Evolutionary conservation across 768 basidiomycete genomes (phyloP), one percentile per base, ranked within the genome.

Genomic region (Amanita inopinata): DNA sequence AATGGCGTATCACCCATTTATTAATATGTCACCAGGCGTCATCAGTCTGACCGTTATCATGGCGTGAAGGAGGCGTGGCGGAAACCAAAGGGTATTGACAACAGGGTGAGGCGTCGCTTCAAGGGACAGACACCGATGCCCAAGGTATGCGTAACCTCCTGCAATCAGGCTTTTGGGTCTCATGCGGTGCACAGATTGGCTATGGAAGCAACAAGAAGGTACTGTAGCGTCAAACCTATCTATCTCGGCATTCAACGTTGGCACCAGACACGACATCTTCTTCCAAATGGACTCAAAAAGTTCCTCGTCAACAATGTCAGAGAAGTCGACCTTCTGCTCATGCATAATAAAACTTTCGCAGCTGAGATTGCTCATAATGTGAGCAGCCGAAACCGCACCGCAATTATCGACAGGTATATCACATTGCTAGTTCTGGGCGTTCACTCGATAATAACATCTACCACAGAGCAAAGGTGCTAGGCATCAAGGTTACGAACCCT

Each of bases 41-140:
- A 98, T 68, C 94, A 98, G 69, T 94, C 91, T 38, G 94, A 98
- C 71, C 86, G 94, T 61, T 98, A 96, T 74, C 79, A 88, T 64
- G 70, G 84, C 53, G 92, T 98, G 54, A 94, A 94, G 77, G 92
- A 96, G 73, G 74, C 88, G 74, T 99, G 96, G 96, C 78, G 96
- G 65, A 99, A 99, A 74, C 96, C 96, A 54, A 99, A 98, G 81
- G 96, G 94, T 89, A 98, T 97, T 56, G 94, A 98, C 64, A 98
- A 98, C 81, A 81, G 93, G 58, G 93, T 96, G 56, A 75, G 91
- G 62, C 79, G 88, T 54, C 81, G 87, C 58, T 91, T 90, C 75
- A 96, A 91, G 74, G 94, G 94, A 43, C 91, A 94, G 64, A 75
- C 78, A 45, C 75, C 91, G 51, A 97, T 98, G 94, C 93, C 93